These are phyloP conservation scores for Inonotus hispidus DNA, from an alignment of 1,284 basidiomycete species.

Conservation along the genomic window DNA sequence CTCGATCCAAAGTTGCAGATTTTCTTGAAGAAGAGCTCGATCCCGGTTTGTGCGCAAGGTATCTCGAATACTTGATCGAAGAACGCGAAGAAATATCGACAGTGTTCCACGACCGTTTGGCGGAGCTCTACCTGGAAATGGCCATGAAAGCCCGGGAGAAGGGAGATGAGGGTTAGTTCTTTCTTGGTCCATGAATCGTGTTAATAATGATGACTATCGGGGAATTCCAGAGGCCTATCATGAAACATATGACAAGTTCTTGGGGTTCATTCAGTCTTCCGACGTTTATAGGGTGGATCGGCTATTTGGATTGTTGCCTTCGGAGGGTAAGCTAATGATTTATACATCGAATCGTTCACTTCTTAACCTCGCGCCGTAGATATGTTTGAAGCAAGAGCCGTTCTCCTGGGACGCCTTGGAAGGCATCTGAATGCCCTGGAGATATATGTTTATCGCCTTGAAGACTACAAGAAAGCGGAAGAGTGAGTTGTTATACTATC, in stretches of 20 bases:
- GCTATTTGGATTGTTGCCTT: conserved; percentile 70
- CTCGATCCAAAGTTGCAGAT: conserved; percentile 67
- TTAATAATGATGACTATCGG: neutral
- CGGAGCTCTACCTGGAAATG: conserved; percentile 76
- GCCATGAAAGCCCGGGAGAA: conserved; percentile 49
- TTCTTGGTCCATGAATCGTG: neutral
- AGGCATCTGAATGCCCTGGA: conserved; percentile 91
- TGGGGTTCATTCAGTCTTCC: conserved; percentile 74
- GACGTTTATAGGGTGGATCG: conserved; percentile 73
- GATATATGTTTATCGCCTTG: conserved; percentile 84
- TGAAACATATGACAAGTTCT: conserved; percentile 60
- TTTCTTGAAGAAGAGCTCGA: conserved; percentile 70
- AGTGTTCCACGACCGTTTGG: conserved; percentile 83
- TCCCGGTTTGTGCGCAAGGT: conserved; percentile 63
- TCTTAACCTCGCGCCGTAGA: conserved; percentile 37
- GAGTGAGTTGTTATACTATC: conserved; percentile 42
- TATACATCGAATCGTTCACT: neutral
- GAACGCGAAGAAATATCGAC: conserved; percentile 65
- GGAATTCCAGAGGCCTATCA: conserved; percentile 35
- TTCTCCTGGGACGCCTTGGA: conserved; percentile 84
- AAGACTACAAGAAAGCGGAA: conserved; percentile 83
- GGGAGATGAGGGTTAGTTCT: conserved; percentile 47
- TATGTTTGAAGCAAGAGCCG: conserved; percentile 83
- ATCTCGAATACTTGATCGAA: conserved; percentile 84
- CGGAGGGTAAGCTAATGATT: conserved; percentile 53